Evolutionary conservation across 2,329 filamentous ascomycete genomes (phyloP).

Genomic region (Pseudogymnoascus sp.): DNA sequence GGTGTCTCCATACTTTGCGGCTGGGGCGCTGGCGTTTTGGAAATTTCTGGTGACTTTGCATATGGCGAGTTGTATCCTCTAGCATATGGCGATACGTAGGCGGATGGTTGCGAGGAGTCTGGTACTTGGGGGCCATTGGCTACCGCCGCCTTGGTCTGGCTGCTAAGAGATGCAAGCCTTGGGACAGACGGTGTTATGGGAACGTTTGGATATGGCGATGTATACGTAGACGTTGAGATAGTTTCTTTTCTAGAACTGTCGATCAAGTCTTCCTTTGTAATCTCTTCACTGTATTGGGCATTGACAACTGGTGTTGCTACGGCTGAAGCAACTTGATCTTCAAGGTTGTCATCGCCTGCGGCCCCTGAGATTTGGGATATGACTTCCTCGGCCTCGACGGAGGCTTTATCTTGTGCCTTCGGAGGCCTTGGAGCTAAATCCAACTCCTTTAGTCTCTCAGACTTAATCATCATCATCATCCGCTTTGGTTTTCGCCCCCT

Average conservation of each 20-base stretch:
- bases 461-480: slow-evolving; percentile 18
- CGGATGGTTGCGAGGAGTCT: not conserved
- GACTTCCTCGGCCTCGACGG: slow-evolving; percentile 12
- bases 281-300: not conserved
- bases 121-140: not conserved
- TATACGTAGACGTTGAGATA: not conserved
- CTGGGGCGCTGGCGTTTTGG: not conserved
- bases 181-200: not conserved
- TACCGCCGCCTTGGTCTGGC: not conserved
- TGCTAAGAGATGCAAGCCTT: not conserved
- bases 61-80: not conserved
- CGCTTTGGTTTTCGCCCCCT: slow-evolving; percentile 10
- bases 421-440: slow-evolving; percentile 11
- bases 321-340: not conserved
- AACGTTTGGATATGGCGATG: not conserved
- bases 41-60: not conserved
- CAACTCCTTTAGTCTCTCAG: slow-evolving; percentile 14
- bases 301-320: not conserved
- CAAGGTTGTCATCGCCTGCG: slow-evolving; percentile 1
- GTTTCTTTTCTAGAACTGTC: not conserved
- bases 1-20: not conserved
- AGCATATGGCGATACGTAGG: not conserved
- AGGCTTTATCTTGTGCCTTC: slow-evolving; percentile 14
- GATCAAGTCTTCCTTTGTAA: not conserved
- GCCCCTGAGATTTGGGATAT: slow-evolving; percentile 5